Evolutionary conservation across 257 asterid genomes (phyloP).

Genomic region (Primulina huaijiensis): DNA sequence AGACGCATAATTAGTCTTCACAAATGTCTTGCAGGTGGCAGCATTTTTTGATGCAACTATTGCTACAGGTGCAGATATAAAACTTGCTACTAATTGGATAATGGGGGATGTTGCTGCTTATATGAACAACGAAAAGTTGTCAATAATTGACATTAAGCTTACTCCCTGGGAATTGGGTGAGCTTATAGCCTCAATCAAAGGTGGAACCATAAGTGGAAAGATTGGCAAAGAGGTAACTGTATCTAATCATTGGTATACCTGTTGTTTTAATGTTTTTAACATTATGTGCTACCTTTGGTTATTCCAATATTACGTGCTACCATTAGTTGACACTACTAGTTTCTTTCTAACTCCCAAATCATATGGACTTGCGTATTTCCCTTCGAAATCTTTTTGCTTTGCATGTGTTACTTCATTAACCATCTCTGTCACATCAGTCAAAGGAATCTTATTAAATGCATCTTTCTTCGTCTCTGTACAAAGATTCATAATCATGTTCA

Average conservation of each 20-base stretch:
- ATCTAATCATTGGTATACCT: background rate
- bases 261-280: background rate
- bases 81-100: constrained; percentile 90
- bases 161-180: constrained; percentile 73
- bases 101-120: constrained; percentile 98
- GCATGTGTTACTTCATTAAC: background rate
- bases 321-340: background rate
- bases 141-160: constrained; percentile 71
- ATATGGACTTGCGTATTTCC: background rate
- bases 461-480: background rate
- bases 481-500: background rate
- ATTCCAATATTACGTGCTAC: background rate
- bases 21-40: constrained; percentile 56
- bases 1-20: constrained; percentile 1
- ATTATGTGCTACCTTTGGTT: background rate
- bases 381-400: background rate
- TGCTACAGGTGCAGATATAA: constrained; percentile 70
- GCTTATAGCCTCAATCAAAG: constrained; percentile 81
- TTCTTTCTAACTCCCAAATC: too few species aligned
- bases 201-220: constrained; percentile 89
- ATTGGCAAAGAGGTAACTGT: constrained; percentile 86
- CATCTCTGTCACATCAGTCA: background rate
- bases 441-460: background rate
- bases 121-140: constrained; percentile 78
- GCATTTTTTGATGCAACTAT: constrained; percentile 78